Evolutionary conservation across 2,329 filamentous ascomycete species (phyloP), one percentile per base, ranked within the genome.

Genomic region (Aspergillus pseudoglaucus): DNA sequence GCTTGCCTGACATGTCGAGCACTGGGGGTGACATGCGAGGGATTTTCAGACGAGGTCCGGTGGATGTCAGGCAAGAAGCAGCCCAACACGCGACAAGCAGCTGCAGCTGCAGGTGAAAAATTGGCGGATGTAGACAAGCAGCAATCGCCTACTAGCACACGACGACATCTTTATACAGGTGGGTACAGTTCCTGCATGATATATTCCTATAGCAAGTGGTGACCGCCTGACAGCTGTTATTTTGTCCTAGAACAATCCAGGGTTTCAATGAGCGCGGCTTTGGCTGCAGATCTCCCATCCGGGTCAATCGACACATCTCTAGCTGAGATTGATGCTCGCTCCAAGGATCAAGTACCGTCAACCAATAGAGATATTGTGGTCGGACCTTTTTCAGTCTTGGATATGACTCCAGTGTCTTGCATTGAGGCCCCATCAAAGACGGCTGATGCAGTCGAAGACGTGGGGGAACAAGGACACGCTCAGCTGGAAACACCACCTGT

Each of bases 131-230:
- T 35, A 35, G 33, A 35, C 15, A 35, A 15, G 33, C 33, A 17
- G 33, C 14, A 35, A n/a, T 35, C 33, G 6, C 15, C 33, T n/a
- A 35, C 9, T 35, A 35, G 55, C 12, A 58, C 59, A 44, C 55
- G 63, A 20, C 59, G 59, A 2, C 59, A 64, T 57, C 56, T 65
- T 3, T 67, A 64, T 32, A 59, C 61, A 46, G 64, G 63, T 66
- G 48, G 44, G 12, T 38, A n/a, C 12, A 15, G 15, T 3, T 35
- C 15, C 15, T 35, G 33, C n/a, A n/a, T 7, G 9, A 35, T n/a
- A 17, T 9, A 35, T n/a, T 17, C 14, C 6, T 35, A 35, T 35
- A 14, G 15, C 33, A n/a, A 35, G 17, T 35, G 33, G 15, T 35
- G 33, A 35, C 33, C 33, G 15, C 33, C 33, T 35, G 33, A 35